phyloP scores from a whole-genome alignment of 192 early-diverging fungal species.

The Pecoramyces ruminantium region DNA sequence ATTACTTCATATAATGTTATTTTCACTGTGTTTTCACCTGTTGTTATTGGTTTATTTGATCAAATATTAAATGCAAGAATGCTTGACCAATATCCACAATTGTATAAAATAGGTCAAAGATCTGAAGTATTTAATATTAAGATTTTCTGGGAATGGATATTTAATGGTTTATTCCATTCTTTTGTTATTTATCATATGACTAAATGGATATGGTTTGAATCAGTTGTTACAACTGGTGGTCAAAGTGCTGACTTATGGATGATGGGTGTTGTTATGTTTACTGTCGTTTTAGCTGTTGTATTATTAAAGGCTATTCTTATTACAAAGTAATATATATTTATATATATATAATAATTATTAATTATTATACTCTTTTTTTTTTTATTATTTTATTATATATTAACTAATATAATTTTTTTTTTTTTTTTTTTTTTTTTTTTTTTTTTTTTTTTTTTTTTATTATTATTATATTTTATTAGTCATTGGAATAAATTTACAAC shows the following conservation, averaged over 20 bases:
- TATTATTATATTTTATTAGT: slow-evolving; percentile 12
- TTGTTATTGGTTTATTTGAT: slow-evolving; percentile 96
- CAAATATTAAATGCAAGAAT: slow-evolving; percentile 82
- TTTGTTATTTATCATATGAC: slow-evolving; percentile 60
- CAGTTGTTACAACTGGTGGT: slow-evolving; percentile 52
- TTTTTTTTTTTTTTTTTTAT: no score
- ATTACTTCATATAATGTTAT: slow-evolving; percentile 86
- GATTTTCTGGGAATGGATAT: slow-evolving; percentile 82
- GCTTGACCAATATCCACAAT: slow-evolving; percentile 91
- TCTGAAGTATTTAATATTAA: slow-evolving; percentile 57
- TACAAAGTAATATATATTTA: slow-evolving; percentile 31
- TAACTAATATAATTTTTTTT: no score
- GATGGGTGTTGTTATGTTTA: slow-evolving; percentile 77
- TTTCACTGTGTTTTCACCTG: slow-evolving; percentile 85
- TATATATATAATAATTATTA: slow-evolving; percentile 73
- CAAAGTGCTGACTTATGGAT: slow-evolving; percentile 72
- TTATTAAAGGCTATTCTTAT: slow-evolving; percentile 81
- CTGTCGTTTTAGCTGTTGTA: slow-evolving; percentile 71
- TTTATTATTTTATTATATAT: slow-evolving; percentile 75
- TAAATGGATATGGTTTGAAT: slow-evolving; percentile 43
- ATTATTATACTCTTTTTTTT: slow-evolving; percentile 73
- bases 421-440: no score
- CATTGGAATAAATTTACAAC: slow-evolving; percentile 39
- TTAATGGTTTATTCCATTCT: slow-evolving; percentile 87
- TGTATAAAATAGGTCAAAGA: slow-evolving; percentile 53